These are phyloP conservation scores for Voacanga thouarsii DNA, from an alignment of 257 asterid genomes.

Conservation along the genomic window DNA sequence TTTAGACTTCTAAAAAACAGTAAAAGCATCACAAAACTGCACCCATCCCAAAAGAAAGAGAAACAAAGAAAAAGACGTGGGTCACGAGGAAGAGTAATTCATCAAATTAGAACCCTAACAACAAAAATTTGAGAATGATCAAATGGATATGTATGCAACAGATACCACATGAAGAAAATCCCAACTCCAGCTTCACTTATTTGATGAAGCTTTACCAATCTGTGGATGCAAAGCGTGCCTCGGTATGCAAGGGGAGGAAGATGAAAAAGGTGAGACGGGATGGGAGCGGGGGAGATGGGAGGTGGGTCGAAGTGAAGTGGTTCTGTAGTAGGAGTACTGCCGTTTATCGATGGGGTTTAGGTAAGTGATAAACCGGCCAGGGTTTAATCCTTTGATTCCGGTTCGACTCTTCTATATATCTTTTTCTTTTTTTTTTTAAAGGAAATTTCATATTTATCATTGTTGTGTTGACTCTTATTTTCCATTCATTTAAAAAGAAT, in stretches of 20 bases:
- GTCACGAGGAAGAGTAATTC: neutral
- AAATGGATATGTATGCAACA: neutral
- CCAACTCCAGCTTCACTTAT: neutral
- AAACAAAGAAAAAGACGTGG: neutral
- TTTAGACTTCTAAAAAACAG: neutral
- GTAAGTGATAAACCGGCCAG: constrained; percentile 1
- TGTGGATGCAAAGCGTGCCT: neutral
- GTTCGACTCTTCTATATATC: neutral
- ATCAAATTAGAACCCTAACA: constrained; percentile 4
- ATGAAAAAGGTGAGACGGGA: neutral
- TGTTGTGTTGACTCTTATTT: neutral
- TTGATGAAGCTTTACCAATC: constrained; percentile 4
- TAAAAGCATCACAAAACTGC: neutral
- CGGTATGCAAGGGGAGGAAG: neutral
- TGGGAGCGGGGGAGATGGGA: neutral
- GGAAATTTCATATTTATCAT: neutral
- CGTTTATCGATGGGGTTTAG: constrained; percentile 9
- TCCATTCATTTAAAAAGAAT: neutral
- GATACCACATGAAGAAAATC: neutral
- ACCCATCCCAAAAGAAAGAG: neutral
- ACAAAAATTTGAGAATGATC: neutral
- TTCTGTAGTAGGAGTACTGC: neutral
- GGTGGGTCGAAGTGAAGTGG: constrained; percentile 3
- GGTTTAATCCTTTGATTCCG: constrained; percentile 8
- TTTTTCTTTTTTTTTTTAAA: neutral